Percentiles rank a stretch among this genome's conserved stretches.
These are phyloP conservation scores for Saraca asoca DNA, from an alignment of 331 rosid species.

Conservation along the genomic window DNA sequence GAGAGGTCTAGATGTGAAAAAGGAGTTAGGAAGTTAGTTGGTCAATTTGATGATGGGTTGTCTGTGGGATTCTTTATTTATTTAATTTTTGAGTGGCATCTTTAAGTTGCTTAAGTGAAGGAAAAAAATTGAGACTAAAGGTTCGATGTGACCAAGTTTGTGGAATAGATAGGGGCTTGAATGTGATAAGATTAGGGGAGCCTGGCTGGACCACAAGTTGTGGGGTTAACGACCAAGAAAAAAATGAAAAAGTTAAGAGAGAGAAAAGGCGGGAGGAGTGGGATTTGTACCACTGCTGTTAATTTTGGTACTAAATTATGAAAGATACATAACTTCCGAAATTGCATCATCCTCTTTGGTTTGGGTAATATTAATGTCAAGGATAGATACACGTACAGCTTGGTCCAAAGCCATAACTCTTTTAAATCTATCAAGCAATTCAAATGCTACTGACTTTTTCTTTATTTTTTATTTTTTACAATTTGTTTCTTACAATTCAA, in stretches of 20 bases:
- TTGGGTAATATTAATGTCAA: too few relatives aligned
- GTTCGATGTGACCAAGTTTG: constrained; percentile 72
- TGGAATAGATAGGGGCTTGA: constrained; percentile 48
- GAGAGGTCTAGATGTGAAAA: constrained; percentile 23
- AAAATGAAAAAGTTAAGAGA: background rate
- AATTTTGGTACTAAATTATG: too few relatives aligned
- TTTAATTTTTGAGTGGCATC: constrained; percentile 24
- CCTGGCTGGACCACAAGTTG: constrained; percentile 63
- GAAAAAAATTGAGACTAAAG: constrained; percentile 42
- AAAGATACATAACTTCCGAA: too few relatives aligned
- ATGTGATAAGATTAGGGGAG: constrained; percentile 62
- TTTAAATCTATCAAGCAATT: too few relatives aligned
- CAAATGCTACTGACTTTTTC: too few relatives aligned
- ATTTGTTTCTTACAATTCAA: too few relatives aligned
- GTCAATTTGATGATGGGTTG: constrained; percentile 39
- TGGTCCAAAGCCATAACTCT: too few relatives aligned
- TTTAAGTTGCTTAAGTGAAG: constrained; percentile 42
- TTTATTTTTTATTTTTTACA: too few relatives aligned
- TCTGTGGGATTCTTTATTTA: constrained; percentile 48
- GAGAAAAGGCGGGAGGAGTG: background rate
- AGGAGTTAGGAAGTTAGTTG: constrained; percentile 38
- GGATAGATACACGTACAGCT: too few relatives aligned
- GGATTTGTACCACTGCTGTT: too few relatives aligned
- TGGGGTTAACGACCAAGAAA: constrained; percentile 41
- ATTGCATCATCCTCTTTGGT: too few relatives aligned